These are phyloP conservation scores for Sarocladium brachiariae DNA, from an alignment of 2,329 filamentous ascomycete species.

Conservation along the genomic window DNA sequence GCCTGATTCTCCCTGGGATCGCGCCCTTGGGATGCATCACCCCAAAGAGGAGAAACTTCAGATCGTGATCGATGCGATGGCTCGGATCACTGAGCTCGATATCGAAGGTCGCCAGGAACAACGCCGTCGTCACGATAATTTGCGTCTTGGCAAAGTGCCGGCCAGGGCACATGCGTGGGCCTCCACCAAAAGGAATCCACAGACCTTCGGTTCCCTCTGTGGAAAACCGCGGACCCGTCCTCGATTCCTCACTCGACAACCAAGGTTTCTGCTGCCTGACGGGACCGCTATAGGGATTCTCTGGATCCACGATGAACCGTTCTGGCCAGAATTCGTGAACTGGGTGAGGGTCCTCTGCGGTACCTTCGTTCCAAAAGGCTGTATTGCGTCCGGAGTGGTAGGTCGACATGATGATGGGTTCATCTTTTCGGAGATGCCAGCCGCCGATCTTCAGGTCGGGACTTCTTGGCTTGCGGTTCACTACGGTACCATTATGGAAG, in stretches of 20 bases:
- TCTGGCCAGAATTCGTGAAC: slow-evolving; percentile 15
- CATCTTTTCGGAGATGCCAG: neutral
- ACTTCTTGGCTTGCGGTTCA: neutral
- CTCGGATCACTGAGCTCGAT: too few relatives aligned
- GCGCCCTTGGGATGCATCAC: too few relatives aligned
- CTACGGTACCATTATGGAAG: neutral
- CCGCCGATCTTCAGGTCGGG: neutral
- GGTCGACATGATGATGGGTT: neutral
- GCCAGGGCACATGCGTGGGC: slow-evolving; percentile 29
- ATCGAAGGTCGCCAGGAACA: slow-evolving; percentile 24
- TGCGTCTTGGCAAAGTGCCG: slow-evolving; percentile 33
- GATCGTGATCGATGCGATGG: too few relatives aligned
- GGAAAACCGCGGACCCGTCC: neutral
- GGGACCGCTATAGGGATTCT: slow-evolving; percentile 14
- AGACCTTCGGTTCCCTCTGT: neutral
- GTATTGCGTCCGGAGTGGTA: neutral
- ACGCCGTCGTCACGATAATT: slow-evolving; percentile 26
- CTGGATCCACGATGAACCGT: slow-evolving; percentile 14
- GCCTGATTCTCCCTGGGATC: too few relatives aligned
- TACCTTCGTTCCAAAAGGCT: slow-evolving; percentile 13
- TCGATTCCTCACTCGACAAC: neutral
- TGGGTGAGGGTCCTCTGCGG: slow-evolving; percentile 1
- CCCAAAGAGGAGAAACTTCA: too few relatives aligned
- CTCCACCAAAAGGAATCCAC: slow-evolving; percentile 21
- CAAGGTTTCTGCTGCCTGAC: neutral